Evolutionary conservation across 1,284 basidiomycete genomes (phyloP), one percentile per base, ranked within the genome.

Genomic region (Rhizopogon hawkerae): DNA sequence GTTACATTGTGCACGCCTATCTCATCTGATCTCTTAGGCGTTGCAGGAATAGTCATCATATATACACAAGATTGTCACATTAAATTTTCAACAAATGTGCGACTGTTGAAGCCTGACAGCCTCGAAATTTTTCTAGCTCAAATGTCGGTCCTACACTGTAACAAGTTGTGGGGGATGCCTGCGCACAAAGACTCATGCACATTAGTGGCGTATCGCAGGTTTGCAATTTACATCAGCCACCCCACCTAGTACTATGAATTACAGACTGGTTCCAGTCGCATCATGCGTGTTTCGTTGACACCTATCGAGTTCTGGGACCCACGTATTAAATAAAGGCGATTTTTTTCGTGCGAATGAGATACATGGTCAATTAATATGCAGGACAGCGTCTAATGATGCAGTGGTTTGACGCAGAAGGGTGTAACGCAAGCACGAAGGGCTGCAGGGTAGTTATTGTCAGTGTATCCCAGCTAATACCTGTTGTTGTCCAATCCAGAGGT

Each of bases 401-500:
- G 31, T 29, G 18, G 26, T 42, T 13, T 29, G 39, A n/a, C 18
- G 26, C 26, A 31, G 16, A 43, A n/a, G 13, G 31, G 14, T 18
- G 7, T 42, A 31, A 42, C 11, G 18, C 26, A 42, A 33, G 29
- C 13, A 33, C 26, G 18, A 21, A 13, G 35, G 4, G 52, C 43
- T 49, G 37, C 36, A 42, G 29, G 18, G 51, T 38, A 46, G 35
- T 44, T 47, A 47, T 49, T 47, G 35, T 47, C 35, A 47, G 21
- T 43, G 38, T 31, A 46, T 47, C 50, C 47, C 38, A 55, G 52
- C 18, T 66, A 63, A 46, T 63, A 63, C 62, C 62, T 63, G 51
- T 53, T 21, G 55, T 46, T 48, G 46, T 31, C 47, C 38, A 60
- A 53, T 41, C 46, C 53, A 37, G 50, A 36, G 23, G 14, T 16